Conservation (phyloP, 1,284 basidiomycete species). For the Microbotryum intermedium region DNA sequence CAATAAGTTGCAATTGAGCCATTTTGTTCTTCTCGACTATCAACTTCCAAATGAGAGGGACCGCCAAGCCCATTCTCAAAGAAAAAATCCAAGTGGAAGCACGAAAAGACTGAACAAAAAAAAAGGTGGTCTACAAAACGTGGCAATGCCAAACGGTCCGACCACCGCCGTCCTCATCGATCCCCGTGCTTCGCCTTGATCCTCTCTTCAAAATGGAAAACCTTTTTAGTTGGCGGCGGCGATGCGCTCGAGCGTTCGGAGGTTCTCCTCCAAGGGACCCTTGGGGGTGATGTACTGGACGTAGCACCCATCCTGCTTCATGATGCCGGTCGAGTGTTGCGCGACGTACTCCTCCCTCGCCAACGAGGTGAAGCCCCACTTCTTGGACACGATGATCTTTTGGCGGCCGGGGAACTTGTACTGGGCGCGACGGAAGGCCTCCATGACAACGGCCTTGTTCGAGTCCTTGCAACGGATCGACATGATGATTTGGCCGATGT, state of each 20-base stretch:
- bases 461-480: slow-evolving; percentile 88
- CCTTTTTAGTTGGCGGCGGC: not conserved
- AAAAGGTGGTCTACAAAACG: too few species aligned
- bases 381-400: slow-evolving; percentile 80
- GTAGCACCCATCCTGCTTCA: slow-evolving; percentile 65
- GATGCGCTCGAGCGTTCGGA: slow-evolving; percentile 39
- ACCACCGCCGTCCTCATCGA: too few species aligned
- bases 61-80: too few species aligned
- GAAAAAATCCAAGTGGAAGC: too few species aligned
- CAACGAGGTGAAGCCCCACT: slow-evolving; percentile 85
- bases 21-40: too few species aligned
- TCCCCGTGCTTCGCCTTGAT: too few species aligned
- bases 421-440: slow-evolving; percentile 91
- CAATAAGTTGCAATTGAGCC: too few species aligned
- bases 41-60: too few species aligned
- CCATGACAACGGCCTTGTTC: slow-evolving; percentile 82
- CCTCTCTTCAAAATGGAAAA: too few species aligned
- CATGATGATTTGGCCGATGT: slow-evolving; percentile 95
- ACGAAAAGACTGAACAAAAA: too few species aligned
- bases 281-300: slow-evolving; percentile 83
- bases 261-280: slow-evolving; percentile 74
- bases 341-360: slow-evolving; percentile 73
- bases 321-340: slow-evolving; percentile 11
- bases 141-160: too few species aligned
- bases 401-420: slow-evolving; percentile 99